Conservation (phyloP, 768 basidiomycete genomes). For the Sporobolomyces roseus region DNA sequence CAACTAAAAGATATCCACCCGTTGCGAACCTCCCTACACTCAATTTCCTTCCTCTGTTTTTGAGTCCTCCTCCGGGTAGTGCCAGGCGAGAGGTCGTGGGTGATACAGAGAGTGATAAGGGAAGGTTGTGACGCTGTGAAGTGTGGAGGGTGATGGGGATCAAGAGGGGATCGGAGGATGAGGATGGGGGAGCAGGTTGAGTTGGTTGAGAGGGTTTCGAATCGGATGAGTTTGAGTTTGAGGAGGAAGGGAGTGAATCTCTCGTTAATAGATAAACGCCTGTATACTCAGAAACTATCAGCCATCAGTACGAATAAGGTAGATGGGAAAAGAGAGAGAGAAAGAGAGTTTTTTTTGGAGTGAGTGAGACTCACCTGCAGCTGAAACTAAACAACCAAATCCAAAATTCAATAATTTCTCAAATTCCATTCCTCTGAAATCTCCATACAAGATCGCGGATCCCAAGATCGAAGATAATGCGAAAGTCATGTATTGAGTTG, state of each 20-base stretch:
- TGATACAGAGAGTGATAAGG: no score
- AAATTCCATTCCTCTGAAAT: conserved; percentile 59
- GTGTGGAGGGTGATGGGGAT: no score
- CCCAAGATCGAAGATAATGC: conserved; percentile 88
- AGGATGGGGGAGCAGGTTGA: no score
- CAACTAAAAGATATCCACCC: conserved; percentile 24
- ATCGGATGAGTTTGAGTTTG: no score
- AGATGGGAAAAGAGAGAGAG: no score
- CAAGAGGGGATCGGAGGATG: no score
- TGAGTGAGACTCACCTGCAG: conserved; percentile 6
- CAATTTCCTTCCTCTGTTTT: background rate
- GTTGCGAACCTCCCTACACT: conserved; percentile 26
- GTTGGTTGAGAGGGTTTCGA: background rate
- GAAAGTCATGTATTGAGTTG: conserved; percentile 91
- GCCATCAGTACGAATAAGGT: no score
- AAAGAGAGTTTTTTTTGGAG: background rate
- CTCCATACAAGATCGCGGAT: conserved; percentile 87
- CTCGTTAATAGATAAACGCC: conserved; percentile 37
- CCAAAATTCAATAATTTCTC: conserved; percentile 24
- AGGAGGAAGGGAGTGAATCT: conserved; percentile 4
- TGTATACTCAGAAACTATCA: background rate
- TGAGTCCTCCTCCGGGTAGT: background rate
- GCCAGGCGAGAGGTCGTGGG: background rate
- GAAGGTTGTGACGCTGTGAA: no score
- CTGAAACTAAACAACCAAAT: conserved; percentile 25